A percentile compares a stretch with the other conserved stretches of the same genome.
Conservation (phyloP, 2,329 filamentous ascomycete genomes). For the Pseudofabraea citricarpa region DNA sequence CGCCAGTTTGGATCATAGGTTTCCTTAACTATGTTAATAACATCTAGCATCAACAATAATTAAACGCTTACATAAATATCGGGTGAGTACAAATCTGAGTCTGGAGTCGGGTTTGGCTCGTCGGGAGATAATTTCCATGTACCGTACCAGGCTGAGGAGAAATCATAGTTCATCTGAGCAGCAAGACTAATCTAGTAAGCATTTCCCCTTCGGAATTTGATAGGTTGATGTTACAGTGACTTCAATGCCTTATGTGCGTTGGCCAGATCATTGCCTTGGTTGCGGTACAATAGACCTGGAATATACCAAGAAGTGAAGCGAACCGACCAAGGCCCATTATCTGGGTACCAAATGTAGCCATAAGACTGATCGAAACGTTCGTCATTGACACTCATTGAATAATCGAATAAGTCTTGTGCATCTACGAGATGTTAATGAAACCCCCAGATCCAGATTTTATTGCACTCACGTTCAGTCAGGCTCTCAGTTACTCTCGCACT, state of each 20-base stretch:
- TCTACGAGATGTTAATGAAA: constrained; percentile 15
- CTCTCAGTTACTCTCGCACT: background rate
- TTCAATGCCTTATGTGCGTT: constrained; percentile 48
- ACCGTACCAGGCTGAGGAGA: constrained; percentile 36
- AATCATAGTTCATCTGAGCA: constrained; percentile 32
- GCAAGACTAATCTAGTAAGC: constrained; percentile 35
- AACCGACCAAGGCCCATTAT: constrained; percentile 37
- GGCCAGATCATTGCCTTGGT: constrained; percentile 40
- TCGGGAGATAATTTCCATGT: constrained; percentile 36
- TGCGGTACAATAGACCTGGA: constrained; percentile 49
- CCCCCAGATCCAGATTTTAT: no score
- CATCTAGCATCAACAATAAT: background rate
- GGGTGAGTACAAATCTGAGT: constrained; percentile 29
- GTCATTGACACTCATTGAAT: constrained; percentile 35
- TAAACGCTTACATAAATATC: constrained; percentile 27
- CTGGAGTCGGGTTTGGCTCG: constrained; percentile 31
- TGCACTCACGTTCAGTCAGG: background rate
- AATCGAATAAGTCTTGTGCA: constrained; percentile 34
- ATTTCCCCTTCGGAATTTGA: constrained; percentile 44
- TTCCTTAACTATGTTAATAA: constrained; percentile 27
- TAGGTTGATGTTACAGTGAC: constrained; percentile 46
- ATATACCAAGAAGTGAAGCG: constrained; percentile 53
- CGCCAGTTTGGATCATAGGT: constrained; percentile 62
- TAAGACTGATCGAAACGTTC: constrained; percentile 36
- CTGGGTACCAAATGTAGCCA: constrained; percentile 36